Conservation (phyloP, 176 grass and related monocot species). For the Secale cereale region DNA sequence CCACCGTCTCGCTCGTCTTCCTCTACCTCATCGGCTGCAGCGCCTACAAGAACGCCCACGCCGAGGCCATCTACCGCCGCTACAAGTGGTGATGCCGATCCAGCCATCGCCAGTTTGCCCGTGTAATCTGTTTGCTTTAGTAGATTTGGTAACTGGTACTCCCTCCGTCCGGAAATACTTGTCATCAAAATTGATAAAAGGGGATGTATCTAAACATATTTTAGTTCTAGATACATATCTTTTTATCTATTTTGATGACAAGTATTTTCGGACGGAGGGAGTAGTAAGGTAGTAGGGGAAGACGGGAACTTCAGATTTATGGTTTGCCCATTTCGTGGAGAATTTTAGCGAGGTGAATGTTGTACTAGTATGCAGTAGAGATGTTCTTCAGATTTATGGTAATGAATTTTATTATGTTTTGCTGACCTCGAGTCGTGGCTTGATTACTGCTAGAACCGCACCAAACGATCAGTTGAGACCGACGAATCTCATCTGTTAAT, state of each 20-base stretch:
- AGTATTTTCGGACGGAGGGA: too few relatives aligned
- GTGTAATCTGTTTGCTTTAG: too few relatives aligned
- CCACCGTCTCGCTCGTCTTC: conserved; percentile 70
- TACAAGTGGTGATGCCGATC: conserved; percentile 56
- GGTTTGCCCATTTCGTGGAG: background rate
- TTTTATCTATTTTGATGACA: too few relatives aligned
- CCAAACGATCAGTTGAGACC: background rate
- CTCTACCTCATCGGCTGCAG: conserved; percentile 91
- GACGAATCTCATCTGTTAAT: background rate
- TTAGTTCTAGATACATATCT: too few relatives aligned
- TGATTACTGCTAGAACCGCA: background rate
- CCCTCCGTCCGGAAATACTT: too few relatives aligned
- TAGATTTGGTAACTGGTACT: too few relatives aligned
- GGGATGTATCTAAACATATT: too few relatives aligned
- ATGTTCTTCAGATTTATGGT: background rate
- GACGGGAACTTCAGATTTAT: background rate
- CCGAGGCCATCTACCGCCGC: conserved; percentile 67
- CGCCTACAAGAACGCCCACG: conserved; percentile 92
- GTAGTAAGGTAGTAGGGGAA: background rate
- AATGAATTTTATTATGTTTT: background rate
- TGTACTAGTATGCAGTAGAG: background rate
- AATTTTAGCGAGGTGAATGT: background rate
- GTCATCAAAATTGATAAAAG: too few relatives aligned
- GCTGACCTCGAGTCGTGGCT: background rate
- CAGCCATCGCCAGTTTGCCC: too few relatives aligned